Conservation (phyloP, 306 rosid species). For the Casuarina cunninghamiana region DNA sequence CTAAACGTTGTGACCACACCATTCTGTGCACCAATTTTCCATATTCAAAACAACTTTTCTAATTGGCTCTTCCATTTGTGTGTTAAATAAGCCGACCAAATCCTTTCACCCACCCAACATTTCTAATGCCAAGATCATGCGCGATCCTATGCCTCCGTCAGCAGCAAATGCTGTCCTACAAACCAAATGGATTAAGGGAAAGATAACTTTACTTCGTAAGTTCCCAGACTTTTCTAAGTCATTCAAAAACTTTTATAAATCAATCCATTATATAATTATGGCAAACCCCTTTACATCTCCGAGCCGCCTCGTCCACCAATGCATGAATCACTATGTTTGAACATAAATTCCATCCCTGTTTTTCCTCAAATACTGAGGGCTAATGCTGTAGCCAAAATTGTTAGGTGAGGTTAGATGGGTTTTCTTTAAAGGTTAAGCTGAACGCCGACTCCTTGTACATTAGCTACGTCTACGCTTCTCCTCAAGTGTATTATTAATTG, state of each 20-base stretch:
- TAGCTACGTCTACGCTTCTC: no score
- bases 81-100: background rate
- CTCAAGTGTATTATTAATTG: no score
- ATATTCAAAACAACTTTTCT: background rate
- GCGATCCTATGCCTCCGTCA: background rate
- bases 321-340: constrained; percentile 30
- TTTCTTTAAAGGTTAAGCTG: no score
- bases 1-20: background rate
- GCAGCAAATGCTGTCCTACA: background rate
- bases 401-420: background rate
- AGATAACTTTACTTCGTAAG: background rate
- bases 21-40: background rate
- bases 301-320: constrained; percentile 44
- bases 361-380: background rate
- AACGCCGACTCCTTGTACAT: no score
- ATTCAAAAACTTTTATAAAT: background rate
- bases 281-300: constrained; percentile 25
- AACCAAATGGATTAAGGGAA: background rate
- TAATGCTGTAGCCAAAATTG: background rate
- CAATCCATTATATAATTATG: background rate
- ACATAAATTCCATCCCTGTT: background rate
- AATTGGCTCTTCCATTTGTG: background rate
- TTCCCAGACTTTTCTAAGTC: background rate
- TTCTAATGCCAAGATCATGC: background rate
- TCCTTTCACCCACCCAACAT: constrained; percentile 28